Evolutionary conservation across 192 early-diverging fungal species (phyloP), one percentile per base, ranked within the genome.

Genomic region (Gonapodya prolifera): DNA sequence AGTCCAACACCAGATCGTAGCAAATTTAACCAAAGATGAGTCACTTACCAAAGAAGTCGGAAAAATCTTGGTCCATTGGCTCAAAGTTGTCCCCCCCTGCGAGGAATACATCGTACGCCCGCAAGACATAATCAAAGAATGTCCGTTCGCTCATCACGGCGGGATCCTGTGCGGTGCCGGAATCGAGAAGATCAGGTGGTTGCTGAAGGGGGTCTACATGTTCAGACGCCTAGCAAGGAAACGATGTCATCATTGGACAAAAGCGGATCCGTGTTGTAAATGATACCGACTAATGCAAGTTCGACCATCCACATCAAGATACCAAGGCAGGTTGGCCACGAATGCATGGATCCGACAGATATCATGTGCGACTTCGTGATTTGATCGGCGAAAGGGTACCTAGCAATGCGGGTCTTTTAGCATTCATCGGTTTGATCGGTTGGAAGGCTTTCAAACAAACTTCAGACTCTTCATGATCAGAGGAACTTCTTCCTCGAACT

Each of bases 301-400:
- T 93, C 91, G 0, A 93, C 89, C 82, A 94, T 84, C 93, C 93
- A 94, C 32, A 87, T 81, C 45, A 94, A 80, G 84, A 89, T 88
- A 0, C 87, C 93, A 70, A 93, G 80, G 13, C 91, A 83, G 0
- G 84, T 83, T 2, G 90, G 91, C 91, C 90, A 91, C 1, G 90
- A 85, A n/a, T 92, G 89, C 81, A 89, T 82, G 1, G 87, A 86
- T 2, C 89, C 92, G 16, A 90, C 87, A 18, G 91, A 88, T 73
- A 83, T 78, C 30, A 94, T 84, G 34, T 91, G 86, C 70, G 90
- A 91, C 82, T 91, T 92, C 77, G 83, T 90, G 73, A 94, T 91
- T 78, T 85, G 75, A 33, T 89, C 87, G 33, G 83, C 87, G 80
- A 86, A 89, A n/a, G 87, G 87, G 70, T 87, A 87, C 18, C 85